Percentiles rank a stretch among this genome's conserved stretches.
Evolutionary conservation across 345 rosid species (phyloP).

Genomic region (Rhodamnia argentea): DNA sequence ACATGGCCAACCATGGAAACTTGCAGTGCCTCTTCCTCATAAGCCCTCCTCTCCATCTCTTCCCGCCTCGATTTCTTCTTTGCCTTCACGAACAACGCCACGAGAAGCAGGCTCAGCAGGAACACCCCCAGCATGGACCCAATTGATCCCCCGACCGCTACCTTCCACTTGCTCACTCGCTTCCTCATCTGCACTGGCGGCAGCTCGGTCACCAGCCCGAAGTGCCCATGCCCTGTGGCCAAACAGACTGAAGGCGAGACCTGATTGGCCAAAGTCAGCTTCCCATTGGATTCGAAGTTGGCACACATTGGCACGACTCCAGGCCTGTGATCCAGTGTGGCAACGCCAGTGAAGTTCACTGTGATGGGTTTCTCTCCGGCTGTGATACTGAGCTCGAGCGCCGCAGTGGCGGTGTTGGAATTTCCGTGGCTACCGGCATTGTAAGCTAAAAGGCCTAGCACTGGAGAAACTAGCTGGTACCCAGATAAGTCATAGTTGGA

Average conservation of each 20-base stretch:
- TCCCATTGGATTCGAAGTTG: constrained; percentile 52
- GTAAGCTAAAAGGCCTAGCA: constrained; percentile 74
- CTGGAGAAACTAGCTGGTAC: constrained; percentile 65
- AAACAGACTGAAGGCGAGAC: constrained; percentile 47
- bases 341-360: constrained; percentile 38
- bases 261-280: constrained; percentile 34
- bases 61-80: constrained; percentile 68
- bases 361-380: constrained; percentile 47
- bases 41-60: constrained; percentile 81
- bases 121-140: constrained; percentile 59
- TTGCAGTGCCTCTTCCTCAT: constrained; percentile 89
- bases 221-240: constrained; percentile 65
- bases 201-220: constrained; percentile 50
- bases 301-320: constrained; percentile 53
- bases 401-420: constrained; percentile 15
- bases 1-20: constrained; percentile 91
- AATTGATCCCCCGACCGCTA: constrained; percentile 63
- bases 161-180: constrained; percentile 65
- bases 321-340: constrained; percentile 8
- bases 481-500: constrained; percentile 71
- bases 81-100: constrained; percentile 58
- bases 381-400: constrained; percentile 48
- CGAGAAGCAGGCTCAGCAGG: constrained; percentile 58
- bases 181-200: constrained; percentile 17
- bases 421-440: constrained; percentile 30